Base-by-base conservation (phyloP, 805 yeast species). In the Saturnispora halmiae region DNA sequence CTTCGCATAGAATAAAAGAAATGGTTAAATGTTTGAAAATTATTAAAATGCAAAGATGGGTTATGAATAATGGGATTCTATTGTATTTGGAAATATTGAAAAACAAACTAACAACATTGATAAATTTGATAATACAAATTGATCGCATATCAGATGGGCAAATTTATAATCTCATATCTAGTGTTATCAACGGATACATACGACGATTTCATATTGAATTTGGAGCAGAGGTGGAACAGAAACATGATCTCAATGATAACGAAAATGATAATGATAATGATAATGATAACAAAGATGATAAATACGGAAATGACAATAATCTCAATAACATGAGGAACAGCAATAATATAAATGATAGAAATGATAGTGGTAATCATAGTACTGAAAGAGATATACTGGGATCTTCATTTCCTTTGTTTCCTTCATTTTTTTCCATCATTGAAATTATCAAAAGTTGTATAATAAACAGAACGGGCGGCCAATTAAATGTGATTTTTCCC, bases 141-240 rank as follows among this genome's bases (percentile, higher is more conserved):
- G 11, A 36, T 14, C 24, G 5, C 15, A 21, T 22, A 2, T n/a
- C 14, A 16, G 16, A 33, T n/a, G 26, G 26, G 8, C 35, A 27
- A 10, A 18, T 27, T 24, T 22, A 31, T 25, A 33, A 31, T n/a
- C 14, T 25, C 20, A n/a, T 31, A 19, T 14, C 26, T 5, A 33
- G 42, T 25, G 42, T 39, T 7, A 27, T 39, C 11, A 26, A 15
- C 15, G 42, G 42, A 15, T 31, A 39, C 14, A 28, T 27, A 19
- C 32, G 33, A 33, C 37, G 25, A 24, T 28, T 34, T 16, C 31
- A 25, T 10, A 21, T 32, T 25, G 36, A 39, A 32, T 39, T 30
- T 18, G 41, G 41, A 6, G 9, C 32, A 10, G 10, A 9, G 5
- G 9, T 29, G 16, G 32, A 28, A 10, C 5, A 6, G 5, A 9